Base-by-base conservation (phyloP, 2,329 filamentous ascomycete species). In the Botrytis galanthina region DNA sequence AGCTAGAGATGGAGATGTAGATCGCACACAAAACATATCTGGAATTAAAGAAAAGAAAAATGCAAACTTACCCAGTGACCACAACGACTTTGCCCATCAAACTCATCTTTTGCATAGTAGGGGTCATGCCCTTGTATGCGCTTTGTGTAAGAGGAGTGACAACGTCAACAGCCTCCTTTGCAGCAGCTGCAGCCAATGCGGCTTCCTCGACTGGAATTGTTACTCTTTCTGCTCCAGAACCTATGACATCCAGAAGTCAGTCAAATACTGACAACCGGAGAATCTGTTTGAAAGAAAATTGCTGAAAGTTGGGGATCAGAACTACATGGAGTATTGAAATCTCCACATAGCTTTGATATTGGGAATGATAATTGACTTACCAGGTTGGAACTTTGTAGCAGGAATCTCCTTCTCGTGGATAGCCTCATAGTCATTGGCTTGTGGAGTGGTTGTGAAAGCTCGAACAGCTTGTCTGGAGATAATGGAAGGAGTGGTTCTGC, bases 71-170 rank as follows among this genome's bases (percentile, higher is more conserved):
- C 89, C 90, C 92, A 81, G 92, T 93, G 78, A 94, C 83, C 76
- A 93, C 86, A 77, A 92, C 90, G 73, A 91, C 88, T 86, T 93
- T 93, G 81, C 86, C 90, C 81, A 87, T 88, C 75, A 93, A 86
- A 70, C 86, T 89, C 86, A 93, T 91, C 82, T 87, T 91, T 83
- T 89, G 86, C 83, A 93, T 85, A 51, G 90, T 93, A 44, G 87
- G 85, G 8, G 90, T 88, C 81, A 93, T 85, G 61, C 85, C 82
- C 67, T 86, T 81, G 81, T 85, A 89, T 72, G 88, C 84, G 78
- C 85, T 84, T 74, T 85, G 83, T 76, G 84, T 84, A 62, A 91
- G 84, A 32, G 88, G 88, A 39, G 78, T 77, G 70, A 80, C 79
- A 69, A 75, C 73, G 10, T 76, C 73, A 26, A 75, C 51, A 4